These are phyloP conservation scores for Linnemannia hyalina DNA, from an alignment of 192 early-diverging fungal species.

Conservation along the genomic window DNA sequence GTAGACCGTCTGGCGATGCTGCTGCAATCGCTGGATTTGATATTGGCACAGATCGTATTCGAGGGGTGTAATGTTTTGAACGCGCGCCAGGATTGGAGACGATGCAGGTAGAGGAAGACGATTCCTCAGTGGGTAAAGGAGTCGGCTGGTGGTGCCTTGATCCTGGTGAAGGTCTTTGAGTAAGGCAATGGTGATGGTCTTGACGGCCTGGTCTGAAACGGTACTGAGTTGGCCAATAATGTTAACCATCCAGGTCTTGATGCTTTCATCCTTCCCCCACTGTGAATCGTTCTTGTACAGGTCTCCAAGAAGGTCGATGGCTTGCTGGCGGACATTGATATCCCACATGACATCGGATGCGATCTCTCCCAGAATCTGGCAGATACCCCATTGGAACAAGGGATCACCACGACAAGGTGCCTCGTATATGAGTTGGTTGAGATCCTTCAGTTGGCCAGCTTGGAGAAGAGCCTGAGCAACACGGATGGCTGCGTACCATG, in stretches of 20 bases:
- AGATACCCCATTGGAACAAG: neutral
- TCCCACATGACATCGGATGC: neutral
- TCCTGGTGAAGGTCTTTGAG: neutral
- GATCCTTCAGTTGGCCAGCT: too few relatives aligned
- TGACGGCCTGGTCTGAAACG: neutral
- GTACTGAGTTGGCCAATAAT: neutral
- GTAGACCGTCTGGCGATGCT: too few relatives aligned
- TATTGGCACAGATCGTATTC: neutral
- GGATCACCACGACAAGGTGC: neutral
- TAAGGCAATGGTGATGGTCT: neutral
- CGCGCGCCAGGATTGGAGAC: too few relatives aligned
- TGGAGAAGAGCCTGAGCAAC: too few relatives aligned
- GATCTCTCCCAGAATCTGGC: neutral
- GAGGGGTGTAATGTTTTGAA: too few relatives aligned
- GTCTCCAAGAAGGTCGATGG: neutral
- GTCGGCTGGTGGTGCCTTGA: neutral
- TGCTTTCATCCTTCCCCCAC: neutral
- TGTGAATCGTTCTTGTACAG: neutral
- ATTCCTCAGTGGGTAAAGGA: neutral
- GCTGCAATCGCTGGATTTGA: too few relatives aligned
- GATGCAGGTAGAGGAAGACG: constrained; percentile 1
- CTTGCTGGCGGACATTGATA: neutral
- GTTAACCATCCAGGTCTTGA: neutral
- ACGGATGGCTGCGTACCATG: too few relatives aligned
- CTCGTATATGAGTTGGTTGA: too few relatives aligned